phyloP scores from a whole-genome alignment of 257 asterid genomes.

The Avicennia marina region DNA sequence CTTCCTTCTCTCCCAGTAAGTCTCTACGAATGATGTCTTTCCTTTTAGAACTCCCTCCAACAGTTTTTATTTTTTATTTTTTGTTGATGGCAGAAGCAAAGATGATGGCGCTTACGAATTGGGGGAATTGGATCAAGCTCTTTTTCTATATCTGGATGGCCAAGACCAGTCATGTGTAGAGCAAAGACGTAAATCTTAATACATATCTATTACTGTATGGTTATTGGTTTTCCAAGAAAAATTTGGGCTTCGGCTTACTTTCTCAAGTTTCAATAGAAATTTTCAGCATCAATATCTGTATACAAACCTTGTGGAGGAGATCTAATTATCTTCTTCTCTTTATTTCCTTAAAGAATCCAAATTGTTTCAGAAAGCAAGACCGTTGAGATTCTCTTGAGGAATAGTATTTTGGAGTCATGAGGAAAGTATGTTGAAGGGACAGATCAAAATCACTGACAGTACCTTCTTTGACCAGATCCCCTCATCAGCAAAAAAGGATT shows the following conservation, averaged over 20 bases:
- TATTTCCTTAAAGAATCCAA: too few species aligned
- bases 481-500: slow-evolving; percentile 3
- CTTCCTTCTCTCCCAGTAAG: neutral
- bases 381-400: slow-evolving; percentile 34
- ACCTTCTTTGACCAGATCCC: slow-evolving; percentile 60
- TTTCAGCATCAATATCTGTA: too few species aligned
- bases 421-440: slow-evolving; percentile 28
- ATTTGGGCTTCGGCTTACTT: too few species aligned
- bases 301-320: too few species aligned
- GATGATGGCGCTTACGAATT: slow-evolving; percentile 61
- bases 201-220: too few species aligned
- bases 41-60: neutral
- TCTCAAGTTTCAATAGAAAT: too few species aligned
- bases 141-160: slow-evolving; percentile 54
- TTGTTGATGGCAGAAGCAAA: slow-evolving; percentile 42
- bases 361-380: neutral
- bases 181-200: slow-evolving; percentile 42
- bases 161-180: slow-evolving; percentile 63
- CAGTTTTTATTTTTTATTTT: neutral
- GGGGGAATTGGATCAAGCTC: slow-evolving; percentile 85
- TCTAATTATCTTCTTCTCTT: too few species aligned
- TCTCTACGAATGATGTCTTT: neutral
- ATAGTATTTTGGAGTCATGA: slow-evolving; percentile 21
- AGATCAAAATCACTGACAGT: slow-evolving; percentile 27
- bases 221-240: too few species aligned